These are phyloP conservation scores for Blumeria graminis DNA, from an alignment of 2,329 filamentous ascomycete genomes.

Conservation along the genomic window DNA sequence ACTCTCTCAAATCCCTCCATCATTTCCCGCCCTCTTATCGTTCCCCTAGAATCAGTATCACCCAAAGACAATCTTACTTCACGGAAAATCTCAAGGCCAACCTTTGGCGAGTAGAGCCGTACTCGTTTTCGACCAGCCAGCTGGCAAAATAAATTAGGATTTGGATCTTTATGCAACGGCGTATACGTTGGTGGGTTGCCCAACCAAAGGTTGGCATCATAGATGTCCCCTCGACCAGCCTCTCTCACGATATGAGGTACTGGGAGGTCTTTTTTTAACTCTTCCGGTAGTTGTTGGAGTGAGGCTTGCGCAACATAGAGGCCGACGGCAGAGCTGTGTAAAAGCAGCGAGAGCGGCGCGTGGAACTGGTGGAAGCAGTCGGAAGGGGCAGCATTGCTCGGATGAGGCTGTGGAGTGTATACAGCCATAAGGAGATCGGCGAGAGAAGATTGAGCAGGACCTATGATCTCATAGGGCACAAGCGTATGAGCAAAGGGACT, in stretches of 20 bases:
- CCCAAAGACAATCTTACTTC: constrained; percentile 18
- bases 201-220: constrained; percentile 70
- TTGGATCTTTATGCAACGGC: constrained; percentile 76
- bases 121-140: constrained; percentile 48
- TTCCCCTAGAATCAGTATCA: constrained; percentile 15
- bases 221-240: constrained; percentile 60
- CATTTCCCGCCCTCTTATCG: constrained; percentile 61
- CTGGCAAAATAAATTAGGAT: constrained; percentile 81
- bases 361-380: constrained; percentile 22
- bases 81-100: constrained; percentile 40
- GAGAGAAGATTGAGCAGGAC: not conserved
- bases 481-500: constrained; percentile 20
- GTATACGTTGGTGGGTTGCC: constrained; percentile 73
- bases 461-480: constrained; percentile 31
- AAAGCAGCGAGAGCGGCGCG: constrained; percentile 16
- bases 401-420: constrained; percentile 1
- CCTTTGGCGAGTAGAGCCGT: constrained; percentile 39
- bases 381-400: constrained; percentile 1
- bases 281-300: constrained; percentile 39
- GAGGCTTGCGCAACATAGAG: constrained; percentile 75
- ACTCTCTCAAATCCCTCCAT: constrained; percentile 57
- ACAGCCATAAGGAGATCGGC: not conserved
- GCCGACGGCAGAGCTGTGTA: constrained; percentile 4
- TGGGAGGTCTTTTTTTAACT: constrained; percentile 40
- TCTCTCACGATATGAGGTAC: constrained; percentile 36